Base-by-base conservation (phyloP, 345 rosid genomes). In the Syzygium jambos region DNA sequence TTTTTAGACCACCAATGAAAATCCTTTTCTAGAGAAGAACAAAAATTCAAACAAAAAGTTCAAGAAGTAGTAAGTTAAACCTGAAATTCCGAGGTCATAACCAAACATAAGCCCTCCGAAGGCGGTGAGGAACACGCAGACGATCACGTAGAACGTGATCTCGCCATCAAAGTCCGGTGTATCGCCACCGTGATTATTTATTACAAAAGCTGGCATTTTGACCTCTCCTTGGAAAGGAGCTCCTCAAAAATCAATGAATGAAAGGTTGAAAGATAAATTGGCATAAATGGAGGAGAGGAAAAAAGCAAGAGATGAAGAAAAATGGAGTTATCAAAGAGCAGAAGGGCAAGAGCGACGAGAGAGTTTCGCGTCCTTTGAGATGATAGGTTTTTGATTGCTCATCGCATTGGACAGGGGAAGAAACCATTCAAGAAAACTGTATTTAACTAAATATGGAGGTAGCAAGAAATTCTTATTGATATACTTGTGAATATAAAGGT, bases 81-180 rank as follows among this genome's bases (percentile, higher is more conserved):
- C 96, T 84, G 94, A 95, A 85, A 95, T 93, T 52, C 96, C 95
- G 17, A 94, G 91, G 73, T 94, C 97, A 52, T 94, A 96, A 78
- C 95, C 97, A 34, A 94, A 94, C 94, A 94, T 93, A 54, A 95
- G 88, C 30, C 97, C 98, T 21, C 96, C 98, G 84, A 91, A 90
- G 61, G 98, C 98, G 2, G 96, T 94, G 59, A 95, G 93, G 54
- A 95, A 19, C 84, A 91, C 88, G 38, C 92, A 92, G 8, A 87
- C 5, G 46, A 90, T 59, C 54, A 92, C 93, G n/a, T 90, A 88
- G n/a, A 27, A 1, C 2, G 93, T 92, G 14, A 87, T 43, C 88
- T 51, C 92, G 80, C 93, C 95, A 46, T 94, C 94, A 57, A 93
- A 93, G 21, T 89, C 90, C 11, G 90, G 94, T 90, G 87, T 54